A percentile compares a stretch with the other conserved stretches of the same genome.
phyloP scores from a whole-genome alignment of 768 basidiomycete genomes.

The Collybiopsis luxurians region DNA sequence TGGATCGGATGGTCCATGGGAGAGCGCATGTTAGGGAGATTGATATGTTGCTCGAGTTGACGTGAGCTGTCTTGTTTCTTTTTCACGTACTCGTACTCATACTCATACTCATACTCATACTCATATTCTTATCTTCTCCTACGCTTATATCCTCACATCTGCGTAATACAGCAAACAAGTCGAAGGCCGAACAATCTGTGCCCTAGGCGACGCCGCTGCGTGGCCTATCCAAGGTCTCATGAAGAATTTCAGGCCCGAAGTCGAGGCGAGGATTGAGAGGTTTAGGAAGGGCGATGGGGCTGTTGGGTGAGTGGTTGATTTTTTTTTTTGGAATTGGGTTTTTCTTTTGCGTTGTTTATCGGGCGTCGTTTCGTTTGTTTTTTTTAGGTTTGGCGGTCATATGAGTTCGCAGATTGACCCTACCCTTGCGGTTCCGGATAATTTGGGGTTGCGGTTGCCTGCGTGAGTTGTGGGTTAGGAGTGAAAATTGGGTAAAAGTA shows the following conservation, averaged over 20 bases:
- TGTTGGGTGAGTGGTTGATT: slow-evolving; percentile 45
- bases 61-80: slow-evolving; percentile 43
- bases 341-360: too few relatives aligned
- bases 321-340: too few relatives aligned
- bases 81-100: background rate
- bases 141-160: background rate
- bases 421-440: slow-evolving; percentile 71
- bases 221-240: slow-evolving; percentile 99
- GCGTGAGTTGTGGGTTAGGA: slow-evolving; percentile 12
- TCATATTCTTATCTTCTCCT: background rate
- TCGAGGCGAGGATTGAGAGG: slow-evolving; percentile 80
- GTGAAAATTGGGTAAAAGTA: too few relatives aligned
- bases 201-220: slow-evolving; percentile 94
- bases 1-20: slow-evolving; percentile 94
- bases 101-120: background rate
- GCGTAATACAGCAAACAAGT: slow-evolving; percentile 75
- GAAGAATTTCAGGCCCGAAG: slow-evolving; percentile 95
- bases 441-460: slow-evolving; percentile 55
- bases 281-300: slow-evolving; percentile 76
- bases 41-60: slow-evolving; percentile 95
- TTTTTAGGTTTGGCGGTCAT: slow-evolving; percentile 66
- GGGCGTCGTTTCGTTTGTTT: too few relatives aligned
- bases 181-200: slow-evolving; percentile 96
- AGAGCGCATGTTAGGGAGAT: slow-evolving; percentile 91
- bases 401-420: slow-evolving; percentile 67